phyloP scores from a whole-genome alignment of 2,329 filamentous ascomycete species.

The Talaromyces sp. region DNA sequence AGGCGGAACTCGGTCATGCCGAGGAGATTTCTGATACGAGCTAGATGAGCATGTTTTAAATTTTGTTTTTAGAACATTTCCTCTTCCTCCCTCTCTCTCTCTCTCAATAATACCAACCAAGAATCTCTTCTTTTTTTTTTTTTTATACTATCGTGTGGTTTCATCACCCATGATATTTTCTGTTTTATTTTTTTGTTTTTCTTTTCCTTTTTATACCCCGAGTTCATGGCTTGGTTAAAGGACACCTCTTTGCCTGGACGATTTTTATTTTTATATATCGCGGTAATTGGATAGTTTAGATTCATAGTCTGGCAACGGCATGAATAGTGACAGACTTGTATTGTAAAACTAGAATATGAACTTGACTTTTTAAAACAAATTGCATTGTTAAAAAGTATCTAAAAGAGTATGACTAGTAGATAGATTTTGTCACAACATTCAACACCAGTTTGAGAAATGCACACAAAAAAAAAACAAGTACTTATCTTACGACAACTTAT shows the following conservation, averaged over 20 bases:
- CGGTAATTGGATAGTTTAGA: neutral
- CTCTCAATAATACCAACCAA: neutral
- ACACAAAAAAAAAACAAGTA: too few species aligned
- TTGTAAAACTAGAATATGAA: neutral
- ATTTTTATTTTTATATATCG: neutral
- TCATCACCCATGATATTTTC: neutral
- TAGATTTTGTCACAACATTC: too few species aligned
- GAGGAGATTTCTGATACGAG: constrained; percentile 2
- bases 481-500: too few species aligned
- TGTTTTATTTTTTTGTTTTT: neutral
- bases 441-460: too few species aligned
- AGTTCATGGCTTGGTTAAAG: neutral
- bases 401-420: too few species aligned
- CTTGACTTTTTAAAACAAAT: neutral
- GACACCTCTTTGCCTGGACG: neutral
- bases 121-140: neutral
- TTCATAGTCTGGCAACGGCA: neutral
- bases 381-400: too few species aligned
- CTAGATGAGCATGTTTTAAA: neutral
- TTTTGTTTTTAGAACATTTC: neutral
- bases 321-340: neutral
- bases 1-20: constrained; percentile 11
- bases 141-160: neutral
- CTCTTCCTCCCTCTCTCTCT: neutral
- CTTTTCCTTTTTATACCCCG: neutral